A percentile compares a stretch with the other conserved stretches of the same genome.
phyloP scores from a whole-genome alignment of 352 stramenopile species.

The Globisporangium spinosum region DNA sequence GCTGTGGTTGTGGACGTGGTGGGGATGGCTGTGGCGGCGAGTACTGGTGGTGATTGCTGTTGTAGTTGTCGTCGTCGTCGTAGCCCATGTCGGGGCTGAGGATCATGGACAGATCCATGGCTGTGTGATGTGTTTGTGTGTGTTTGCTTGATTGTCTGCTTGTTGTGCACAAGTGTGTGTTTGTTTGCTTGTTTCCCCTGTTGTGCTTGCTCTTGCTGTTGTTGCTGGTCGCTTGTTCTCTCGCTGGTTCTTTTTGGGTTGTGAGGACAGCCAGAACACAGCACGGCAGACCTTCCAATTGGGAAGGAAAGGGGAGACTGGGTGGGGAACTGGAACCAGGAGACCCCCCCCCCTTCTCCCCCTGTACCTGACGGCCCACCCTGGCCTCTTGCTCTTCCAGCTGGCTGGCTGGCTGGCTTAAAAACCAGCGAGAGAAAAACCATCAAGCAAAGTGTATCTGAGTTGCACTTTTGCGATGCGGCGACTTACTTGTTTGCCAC shows the following conservation, averaged over 20 bases:
- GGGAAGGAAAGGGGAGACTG: neutral
- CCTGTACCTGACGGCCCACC: slow-evolving; percentile 3
- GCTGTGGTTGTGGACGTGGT: neutral
- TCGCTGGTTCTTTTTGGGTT: slow-evolving; percentile 16
- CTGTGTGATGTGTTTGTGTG: slow-evolving; percentile 16
- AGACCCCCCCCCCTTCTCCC: neutral
- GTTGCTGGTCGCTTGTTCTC: slow-evolving; percentile 12
- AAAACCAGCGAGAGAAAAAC: slow-evolving; percentile 36
- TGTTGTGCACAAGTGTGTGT: slow-evolving; percentile 5
- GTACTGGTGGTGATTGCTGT: slow-evolving; percentile 6
- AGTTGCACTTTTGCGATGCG: slow-evolving; percentile 36
- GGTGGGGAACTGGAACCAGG: slow-evolving; percentile 31
- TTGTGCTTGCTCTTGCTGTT: slow-evolving; percentile 1
- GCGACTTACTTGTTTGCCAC: slow-evolving; percentile 15
- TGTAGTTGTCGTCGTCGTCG: slow-evolving; percentile 15
- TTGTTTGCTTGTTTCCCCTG: slow-evolving; percentile 4
- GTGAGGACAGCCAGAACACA: slow-evolving; percentile 11
- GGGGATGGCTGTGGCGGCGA: neutral
- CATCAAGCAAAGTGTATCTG: slow-evolving; percentile 24
- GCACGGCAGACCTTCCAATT: slow-evolving; percentile 3
- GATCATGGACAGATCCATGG: slow-evolving; percentile 55
- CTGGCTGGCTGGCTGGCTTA: slow-evolving; percentile 17
- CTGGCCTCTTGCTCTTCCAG: slow-evolving; percentile 2
- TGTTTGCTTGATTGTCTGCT: neutral
- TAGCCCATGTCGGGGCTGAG: slow-evolving; percentile 40